Percentiles rank a stretch among this genome's conserved stretches.
phyloP scores from a whole-genome alignment of 2,329 filamentous ascomycete species.

The Trichoderma sp. region DNA sequence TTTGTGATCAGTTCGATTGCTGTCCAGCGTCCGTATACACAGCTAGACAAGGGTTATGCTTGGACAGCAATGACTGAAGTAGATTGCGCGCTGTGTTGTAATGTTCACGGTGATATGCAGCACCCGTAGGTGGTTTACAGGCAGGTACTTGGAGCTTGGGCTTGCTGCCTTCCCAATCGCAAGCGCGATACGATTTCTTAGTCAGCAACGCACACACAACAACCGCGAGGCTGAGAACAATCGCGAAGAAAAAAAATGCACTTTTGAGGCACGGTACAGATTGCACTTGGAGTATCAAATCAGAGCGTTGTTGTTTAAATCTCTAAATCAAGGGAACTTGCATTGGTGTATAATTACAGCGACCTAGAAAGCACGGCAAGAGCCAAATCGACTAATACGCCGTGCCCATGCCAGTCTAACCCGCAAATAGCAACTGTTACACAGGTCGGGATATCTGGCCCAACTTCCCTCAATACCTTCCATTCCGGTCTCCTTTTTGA shows the following conservation, averaged over 20 bases:
- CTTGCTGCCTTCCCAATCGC: not conserved
- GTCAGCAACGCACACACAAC: conserved; percentile 2
- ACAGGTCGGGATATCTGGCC: conserved; percentile 42
- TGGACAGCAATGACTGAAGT: not conserved
- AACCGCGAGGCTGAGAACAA: not conserved
- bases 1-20: not conserved
- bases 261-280: not conserved
- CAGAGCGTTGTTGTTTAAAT: not conserved
- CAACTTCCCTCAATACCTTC: conserved; percentile 49
- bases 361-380: conserved; percentile 51
- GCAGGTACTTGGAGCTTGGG: not conserved
- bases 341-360: conserved; percentile 65
- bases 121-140: not conserved
- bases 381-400: conserved; percentile 47
- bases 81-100: not conserved
- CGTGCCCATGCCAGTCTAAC: conserved; percentile 53
- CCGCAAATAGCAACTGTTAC: conserved; percentile 46
- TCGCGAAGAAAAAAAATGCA: not conserved
- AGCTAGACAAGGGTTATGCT: not conserved
- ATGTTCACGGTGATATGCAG: not conserved
- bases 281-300: not conserved
- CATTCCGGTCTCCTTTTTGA: conserved; percentile 49
- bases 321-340: conserved; percentile 50
- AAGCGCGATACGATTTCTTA: not conserved
- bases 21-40: not conserved